Percentiles rank a stretch among this genome's conserved stretches.
Evolutionary conservation across 257 asterid species (phyloP).

Genomic region (Solanum tarijense): DNA sequence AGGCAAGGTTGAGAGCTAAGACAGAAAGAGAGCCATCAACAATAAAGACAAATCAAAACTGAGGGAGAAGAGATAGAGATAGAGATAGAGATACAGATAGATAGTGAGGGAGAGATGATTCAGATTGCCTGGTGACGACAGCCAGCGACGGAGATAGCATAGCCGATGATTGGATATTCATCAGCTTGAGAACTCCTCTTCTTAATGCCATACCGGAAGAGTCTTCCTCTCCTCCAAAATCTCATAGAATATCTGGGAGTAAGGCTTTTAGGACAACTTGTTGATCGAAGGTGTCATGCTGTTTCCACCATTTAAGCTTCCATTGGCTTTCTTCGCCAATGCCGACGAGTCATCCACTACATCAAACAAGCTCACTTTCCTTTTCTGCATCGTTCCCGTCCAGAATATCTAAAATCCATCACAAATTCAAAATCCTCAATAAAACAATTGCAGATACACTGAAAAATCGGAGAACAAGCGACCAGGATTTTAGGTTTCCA

Average conservation of each 20-base stretch:
- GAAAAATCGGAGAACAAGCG: not conserved
- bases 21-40: not conserved
- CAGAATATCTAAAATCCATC: not conserved
- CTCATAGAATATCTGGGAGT: conserved; percentile 64
- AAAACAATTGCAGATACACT: not conserved
- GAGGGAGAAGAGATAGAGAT: not conserved
- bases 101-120: not conserved
- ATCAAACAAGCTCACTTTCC: conserved; percentile 90
- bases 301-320: conserved; percentile 24
- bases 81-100: too few relatives aligned
- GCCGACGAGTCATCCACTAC: conserved; percentile 66
- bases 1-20: not conserved
- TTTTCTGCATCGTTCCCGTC: conserved; percentile 88
- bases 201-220: conserved; percentile 69
- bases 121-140: not conserved
- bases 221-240: conserved; percentile 53
- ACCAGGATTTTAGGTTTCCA: not conserved
- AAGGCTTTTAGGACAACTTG: conserved; percentile 35
- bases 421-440: not conserved
- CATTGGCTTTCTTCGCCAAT: conserved; percentile 18
- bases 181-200: not conserved
- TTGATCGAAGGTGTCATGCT: conserved; percentile 22
- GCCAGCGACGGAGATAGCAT: not conserved
- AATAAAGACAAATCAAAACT: not conserved
- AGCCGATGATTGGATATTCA: not conserved